These are phyloP conservation scores for Daucus carota DNA, from an alignment of 129 eudicot genomes.

Conservation along the genomic window DH1_v3.0 NC_030385.2:7224001-7224500, in stretches of 20 bases:
- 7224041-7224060: conserved; percentile 43
- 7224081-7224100: neutral
- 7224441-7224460: conserved; percentile 46
- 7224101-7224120: neutral
- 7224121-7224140: neutral
- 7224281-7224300: conserved; percentile 54
- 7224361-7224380: conserved; percentile 31
- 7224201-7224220: conserved; percentile 40
- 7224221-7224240: conserved; percentile 37
- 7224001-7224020: conserved; percentile 48
- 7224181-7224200: conserved; percentile 54
- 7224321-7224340: conserved; percentile 38
- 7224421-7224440: conserved; percentile 1
- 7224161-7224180: conserved; percentile 49
- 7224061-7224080: neutral
- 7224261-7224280: conserved; percentile 43
- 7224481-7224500: conserved; percentile 36
- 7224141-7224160: neutral
- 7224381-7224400: neutral
- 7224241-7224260: conserved; percentile 36
- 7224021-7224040: conserved; percentile 52
- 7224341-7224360: conserved; percentile 36
- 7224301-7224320: conserved; percentile 46
- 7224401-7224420: too few relatives aligned
- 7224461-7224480: conserved; percentile 50